phyloP scores from a whole-genome alignment of 2,329 filamentous ascomycete species.

The Arthroderma sp. region DNA sequence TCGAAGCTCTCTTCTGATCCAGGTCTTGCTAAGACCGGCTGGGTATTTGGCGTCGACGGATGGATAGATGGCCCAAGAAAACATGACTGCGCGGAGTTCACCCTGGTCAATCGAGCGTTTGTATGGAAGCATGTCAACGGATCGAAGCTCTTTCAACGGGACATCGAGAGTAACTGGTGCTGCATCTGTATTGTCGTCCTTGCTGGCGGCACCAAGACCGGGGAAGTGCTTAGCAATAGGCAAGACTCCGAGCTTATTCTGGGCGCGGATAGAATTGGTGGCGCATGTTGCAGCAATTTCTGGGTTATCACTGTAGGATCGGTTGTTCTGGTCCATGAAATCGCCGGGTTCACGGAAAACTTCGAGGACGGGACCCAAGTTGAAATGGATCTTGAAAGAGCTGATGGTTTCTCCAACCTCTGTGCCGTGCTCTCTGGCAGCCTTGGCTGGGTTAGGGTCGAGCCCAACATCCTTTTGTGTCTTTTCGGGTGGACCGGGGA shows the following conservation, averaged over 20 bases:
- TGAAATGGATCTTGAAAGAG: conserved; percentile 14
- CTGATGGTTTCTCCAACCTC: conserved; percentile 13
- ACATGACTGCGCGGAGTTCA: conserved; percentile 20
- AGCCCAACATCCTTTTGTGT: background rate
- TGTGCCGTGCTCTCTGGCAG: conserved; percentile 14
- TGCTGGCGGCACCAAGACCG: conserved; percentile 16
- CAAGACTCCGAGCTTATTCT: conserved; percentile 13
- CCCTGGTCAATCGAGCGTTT: conserved; percentile 13
- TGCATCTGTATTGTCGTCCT: conserved; percentile 17
- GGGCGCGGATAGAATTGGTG: conserved; percentile 13
- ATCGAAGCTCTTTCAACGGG: conserved; percentile 12
- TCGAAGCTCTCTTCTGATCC: conserved; percentile 17
- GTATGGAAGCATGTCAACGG: conserved; percentile 17
- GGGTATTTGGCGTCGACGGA: conserved; percentile 17
- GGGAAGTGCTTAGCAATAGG: conserved; percentile 22
- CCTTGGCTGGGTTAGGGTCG: conserved; percentile 9
- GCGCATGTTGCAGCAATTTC: conserved; percentile 14
- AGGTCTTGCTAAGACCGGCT: conserved; percentile 17
- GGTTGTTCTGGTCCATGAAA: conserved; percentile 15
- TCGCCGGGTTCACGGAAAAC: conserved; percentile 17
- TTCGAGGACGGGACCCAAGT: conserved; percentile 19
- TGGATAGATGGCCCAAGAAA: conserved; percentile 21
- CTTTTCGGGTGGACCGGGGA: conserved; percentile 11
- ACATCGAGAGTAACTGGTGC: conserved; percentile 17
- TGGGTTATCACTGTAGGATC: conserved; percentile 18